Base-by-base conservation (phyloP, 192 early-diverging fungal species). In the Spizellomyces punctatus region DNA sequence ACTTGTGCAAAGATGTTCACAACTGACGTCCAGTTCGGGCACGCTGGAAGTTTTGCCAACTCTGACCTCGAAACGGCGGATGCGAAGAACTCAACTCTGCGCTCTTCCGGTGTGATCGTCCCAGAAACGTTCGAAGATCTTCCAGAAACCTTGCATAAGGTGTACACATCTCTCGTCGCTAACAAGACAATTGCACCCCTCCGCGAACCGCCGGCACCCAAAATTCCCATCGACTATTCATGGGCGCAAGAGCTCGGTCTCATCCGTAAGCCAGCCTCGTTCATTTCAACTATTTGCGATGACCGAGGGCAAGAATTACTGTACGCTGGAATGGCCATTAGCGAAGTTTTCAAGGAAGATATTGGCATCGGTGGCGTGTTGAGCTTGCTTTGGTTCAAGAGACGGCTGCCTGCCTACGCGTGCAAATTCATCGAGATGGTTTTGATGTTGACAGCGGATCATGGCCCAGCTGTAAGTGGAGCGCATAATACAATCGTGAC, bases 351-450 rank as follows among this genome's bases (percentile, higher is more conserved):
- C 88, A 95, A 94, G 86, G 95, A 99, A 77, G 90, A 96, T 73
- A 95, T 99, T 81, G 96, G 96, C 77, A 93, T 99, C 70, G 96
- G 96, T 78, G 96, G 96, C 62, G 96, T 99, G 41, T 82, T 99
- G 65, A 93, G 91, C 49, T 89, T 99, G 55, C 83, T 99, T 77
- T 99, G 96, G 96, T 99, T 99, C 89, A 97, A 97, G 89, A 90
- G 96, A 55, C 91, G 96, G 61, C 82, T 99, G 66, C 96, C 96
- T 10, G 86, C 82, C 58, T 99, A 96, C 79, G 96, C 96, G 14
- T 89, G 91, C 83, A 92, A 91, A 86, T 99, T 99, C 78, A 96
- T 99, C 68, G 96, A 99, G 86, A 99, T 99, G 96, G 95, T 97
- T 19, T 87, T 99, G 47, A 99, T 99, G 96, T 86, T 99, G 75